Evolutionary conservation across 306 rosid genomes (phyloP), one percentile per base, ranked within the genome.

Genomic region (Quercus mongolica): DNA sequence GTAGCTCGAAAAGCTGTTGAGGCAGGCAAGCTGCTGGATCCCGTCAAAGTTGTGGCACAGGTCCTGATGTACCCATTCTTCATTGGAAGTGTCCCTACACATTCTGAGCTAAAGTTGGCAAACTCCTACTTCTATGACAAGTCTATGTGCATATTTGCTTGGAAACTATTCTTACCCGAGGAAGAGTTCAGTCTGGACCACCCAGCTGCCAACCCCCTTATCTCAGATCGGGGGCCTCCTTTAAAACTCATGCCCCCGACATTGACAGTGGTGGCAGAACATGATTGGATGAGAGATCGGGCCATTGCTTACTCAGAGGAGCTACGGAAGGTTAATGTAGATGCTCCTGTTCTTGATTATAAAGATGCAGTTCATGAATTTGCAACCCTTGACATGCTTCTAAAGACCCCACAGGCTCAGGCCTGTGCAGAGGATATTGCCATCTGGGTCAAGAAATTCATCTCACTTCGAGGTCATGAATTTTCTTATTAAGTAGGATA

Each of bases 241-340:
- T 77, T 95, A 70, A 93, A 90, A 80, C 88, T 75, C 73, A 93
- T 93, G 98, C 99, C 99, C 52, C 99, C 98, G 5, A 93, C 99
- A 61, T 83, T 93, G 71, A 93, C 98, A 41, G 92, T 95, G 28
- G 98, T 93, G 74, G 99, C 99, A 15, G 97, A 95, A 82, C 98
- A 73, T 51, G 99, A 93, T 76, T 95, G 98, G 98, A 95, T 95
- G 99, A 86, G 97, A 86, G 99, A 95, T 78, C 93, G 98, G 7
- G 99, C 99, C 76, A 93, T 95, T 71, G 99, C 97, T 26, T 95
- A 95, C 85, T 89, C 99, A 2, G 99, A 91, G 89, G 98, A 90
- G 82, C 96, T 95, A 57, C 91, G 99, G 69, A 95, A 91, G 83
- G 99, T 89, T 59, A 90, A 89, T 19, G 97, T 95, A 5, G 98